A percentile compares a stretch with the other conserved stretches of the same genome.
Evolutionary conservation across 345 rosid genomes (phyloP).

Genomic region (Mangifera indica): DNA sequence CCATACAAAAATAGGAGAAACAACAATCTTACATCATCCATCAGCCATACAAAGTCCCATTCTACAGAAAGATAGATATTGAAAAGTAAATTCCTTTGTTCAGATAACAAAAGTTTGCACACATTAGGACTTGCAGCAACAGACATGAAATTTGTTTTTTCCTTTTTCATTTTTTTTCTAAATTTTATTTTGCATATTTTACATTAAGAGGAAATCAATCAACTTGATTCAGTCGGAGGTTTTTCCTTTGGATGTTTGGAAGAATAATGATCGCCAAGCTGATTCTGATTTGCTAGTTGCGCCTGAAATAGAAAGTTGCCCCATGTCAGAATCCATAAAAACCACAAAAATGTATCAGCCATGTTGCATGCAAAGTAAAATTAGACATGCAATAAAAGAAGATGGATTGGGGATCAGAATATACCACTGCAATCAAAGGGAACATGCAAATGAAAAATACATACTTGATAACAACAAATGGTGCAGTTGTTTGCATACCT

Average conservation of each 20-base stretch:
- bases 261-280: conserved; percentile 61
- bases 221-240: conserved; percentile 54
- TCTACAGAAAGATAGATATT: not conserved
- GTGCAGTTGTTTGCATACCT: too few relatives aligned
- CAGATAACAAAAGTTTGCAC: conserved; percentile 11
- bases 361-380: not conserved
- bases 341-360: not conserved
- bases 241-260: conserved; percentile 73
- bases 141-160: not conserved
- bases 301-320: conserved; percentile 35
- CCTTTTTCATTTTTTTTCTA: too few relatives aligned
- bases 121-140: conserved; percentile 4
- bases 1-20: too few relatives aligned
- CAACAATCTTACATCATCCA: not conserved
- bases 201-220: conserved; percentile 20
- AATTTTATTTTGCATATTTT: conserved; percentile 3
- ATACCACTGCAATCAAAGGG: not conserved
- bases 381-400: not conserved
- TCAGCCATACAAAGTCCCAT: not conserved
- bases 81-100: not conserved
- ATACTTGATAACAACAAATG: not conserved
- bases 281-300: conserved; percentile 62
- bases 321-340: not conserved
- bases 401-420: not conserved
- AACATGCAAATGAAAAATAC: not conserved